Evolutionary conservation across 371 early-diverging fungal species (phyloP).

Genomic region (Apophysomyces sp.): DNA sequence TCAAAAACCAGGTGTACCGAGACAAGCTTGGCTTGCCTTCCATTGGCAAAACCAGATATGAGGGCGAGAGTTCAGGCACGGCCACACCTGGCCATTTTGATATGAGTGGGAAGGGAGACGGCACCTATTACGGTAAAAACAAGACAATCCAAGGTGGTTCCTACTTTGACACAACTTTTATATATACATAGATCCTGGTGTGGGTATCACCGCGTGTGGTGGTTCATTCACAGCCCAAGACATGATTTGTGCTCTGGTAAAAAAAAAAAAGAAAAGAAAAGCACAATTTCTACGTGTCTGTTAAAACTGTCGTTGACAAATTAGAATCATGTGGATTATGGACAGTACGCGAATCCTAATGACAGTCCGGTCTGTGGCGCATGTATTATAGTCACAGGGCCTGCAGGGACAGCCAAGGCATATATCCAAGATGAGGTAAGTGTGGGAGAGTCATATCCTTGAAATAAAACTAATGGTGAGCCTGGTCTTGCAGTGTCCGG

Average conservation of each 20-base stretch:
- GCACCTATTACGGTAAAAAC: conserved; percentile 43
- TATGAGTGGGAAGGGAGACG: conserved; percentile 44
- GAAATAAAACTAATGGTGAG: too few species aligned
- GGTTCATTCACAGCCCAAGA: conserved; percentile 37
- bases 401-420: conserved; percentile 35
- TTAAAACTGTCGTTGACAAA: background rate
- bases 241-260: conserved; percentile 42
- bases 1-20: conserved; percentile 31
- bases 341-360: conserved; percentile 36
- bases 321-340: conserved; percentile 45
- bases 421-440: conserved; percentile 47
- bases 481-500: conserved; percentile 32
- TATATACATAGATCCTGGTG: conserved; percentile 40
- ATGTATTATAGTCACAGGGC: conserved; percentile 40
- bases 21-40: conserved; percentile 23
- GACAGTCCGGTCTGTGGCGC: conserved; percentile 45
- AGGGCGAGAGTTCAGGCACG: conserved; percentile 41
- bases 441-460: too few species aligned
- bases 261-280: background rate
- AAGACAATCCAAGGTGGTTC: too few species aligned
- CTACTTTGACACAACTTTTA: too few species aligned
- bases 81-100: conserved; percentile 25
- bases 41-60: conserved; percentile 33
- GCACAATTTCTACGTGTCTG: background rate
- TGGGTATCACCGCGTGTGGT: conserved; percentile 43